Conservation (phyloP, 2,329 filamentous ascomycete species). For the Aspergillus pseudoviridinutans region DNA sequence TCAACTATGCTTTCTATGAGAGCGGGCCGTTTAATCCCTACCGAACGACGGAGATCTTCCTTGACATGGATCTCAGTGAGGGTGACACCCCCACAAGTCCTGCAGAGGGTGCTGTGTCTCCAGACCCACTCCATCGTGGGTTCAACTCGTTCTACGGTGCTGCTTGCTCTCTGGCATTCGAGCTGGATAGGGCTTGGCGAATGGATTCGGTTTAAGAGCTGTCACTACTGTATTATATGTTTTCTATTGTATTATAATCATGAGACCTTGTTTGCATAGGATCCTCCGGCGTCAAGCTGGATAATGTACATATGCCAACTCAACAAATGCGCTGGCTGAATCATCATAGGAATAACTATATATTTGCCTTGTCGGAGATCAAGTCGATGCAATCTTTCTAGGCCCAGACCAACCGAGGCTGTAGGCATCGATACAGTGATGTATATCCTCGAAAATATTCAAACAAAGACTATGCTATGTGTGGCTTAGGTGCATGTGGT, state of each 20-base stretch:
- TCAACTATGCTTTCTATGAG: constrained; percentile 30
- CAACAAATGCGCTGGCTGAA: neutral
- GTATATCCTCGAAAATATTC: neutral
- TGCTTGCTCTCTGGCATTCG: constrained; percentile 37
- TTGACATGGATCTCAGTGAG: constrained; percentile 25
- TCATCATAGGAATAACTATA: neutral
- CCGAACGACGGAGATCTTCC: constrained; percentile 27
- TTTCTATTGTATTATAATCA: constrained; percentile 3
- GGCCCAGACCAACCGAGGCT: neutral
- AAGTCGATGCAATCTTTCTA: neutral
- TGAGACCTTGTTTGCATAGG: constrained; percentile 2
- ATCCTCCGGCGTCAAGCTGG: neutral
- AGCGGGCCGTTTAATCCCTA: constrained; percentile 30
- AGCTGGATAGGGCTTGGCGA: constrained; percentile 22
- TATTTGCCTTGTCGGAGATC: neutral
- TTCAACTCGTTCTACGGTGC: constrained; percentile 36
- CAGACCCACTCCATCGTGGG: constrained; percentile 15
- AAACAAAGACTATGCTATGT: neutral
- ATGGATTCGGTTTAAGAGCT: constrained; percentile 1
- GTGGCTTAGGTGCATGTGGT: neutral
- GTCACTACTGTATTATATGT: neutral
- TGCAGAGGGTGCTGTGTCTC: neutral
- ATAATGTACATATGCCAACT: constrained; percentile 2
- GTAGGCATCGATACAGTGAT: neutral
- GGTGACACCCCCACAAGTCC: neutral